Conservation (phyloP, 148 eudicot species). For the Camellia japonica region DNA sequence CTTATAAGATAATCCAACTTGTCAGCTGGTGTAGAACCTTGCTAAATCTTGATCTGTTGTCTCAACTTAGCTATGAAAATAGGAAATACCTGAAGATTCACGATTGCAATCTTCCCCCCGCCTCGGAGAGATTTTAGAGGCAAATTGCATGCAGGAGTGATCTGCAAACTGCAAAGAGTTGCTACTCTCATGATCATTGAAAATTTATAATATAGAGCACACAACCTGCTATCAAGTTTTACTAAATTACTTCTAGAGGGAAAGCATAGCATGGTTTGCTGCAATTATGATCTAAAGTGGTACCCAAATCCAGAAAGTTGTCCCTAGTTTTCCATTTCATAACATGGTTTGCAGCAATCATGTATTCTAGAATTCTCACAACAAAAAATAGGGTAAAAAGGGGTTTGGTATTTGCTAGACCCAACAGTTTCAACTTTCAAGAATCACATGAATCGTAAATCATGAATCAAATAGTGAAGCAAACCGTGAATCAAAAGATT, state of each 20-base stretch:
- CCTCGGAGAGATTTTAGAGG: slow-evolving; percentile 82
- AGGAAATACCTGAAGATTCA: slow-evolving; percentile 87
- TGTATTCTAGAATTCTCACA: too few species aligned
- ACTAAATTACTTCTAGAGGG: not conserved
- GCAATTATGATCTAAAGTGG: not conserved
- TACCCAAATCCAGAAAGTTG: not conserved
- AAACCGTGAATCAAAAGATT: too few species aligned
- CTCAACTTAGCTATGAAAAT: not conserved
- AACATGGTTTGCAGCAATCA: too few species aligned
- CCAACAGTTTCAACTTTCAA: too few species aligned
- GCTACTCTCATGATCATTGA: not conserved
- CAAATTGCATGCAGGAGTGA: slow-evolving; percentile 94
- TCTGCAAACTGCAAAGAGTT: slow-evolving; percentile 82
- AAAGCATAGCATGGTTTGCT: not conserved
- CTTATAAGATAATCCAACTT: not conserved
- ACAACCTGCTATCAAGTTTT: not conserved
- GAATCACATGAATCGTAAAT: too few species aligned
- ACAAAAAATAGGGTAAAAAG: too few species aligned
- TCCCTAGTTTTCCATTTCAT: too few species aligned
- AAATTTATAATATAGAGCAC: not conserved
- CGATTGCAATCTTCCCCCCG: slow-evolving; percentile 89
- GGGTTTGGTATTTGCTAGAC: too few species aligned
- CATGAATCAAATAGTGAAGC: too few species aligned
- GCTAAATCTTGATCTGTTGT: not conserved
- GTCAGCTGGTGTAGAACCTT: not conserved